Evolutionary conservation across 192 early-diverging fungal species (phyloP).

Genomic region (Glomus cerebriforme): DNA sequence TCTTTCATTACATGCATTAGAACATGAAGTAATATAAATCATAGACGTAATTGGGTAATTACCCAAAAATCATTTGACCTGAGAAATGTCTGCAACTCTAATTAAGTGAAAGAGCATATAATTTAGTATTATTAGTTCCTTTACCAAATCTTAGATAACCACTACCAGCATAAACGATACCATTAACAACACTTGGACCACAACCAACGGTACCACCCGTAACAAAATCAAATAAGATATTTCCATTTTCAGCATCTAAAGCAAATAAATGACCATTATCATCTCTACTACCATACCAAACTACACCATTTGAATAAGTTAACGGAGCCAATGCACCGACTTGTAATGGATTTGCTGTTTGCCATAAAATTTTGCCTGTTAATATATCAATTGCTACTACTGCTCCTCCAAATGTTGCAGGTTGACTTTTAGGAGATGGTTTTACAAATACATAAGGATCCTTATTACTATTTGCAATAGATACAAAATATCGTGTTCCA

Average conservation of each 20-base stretch:
- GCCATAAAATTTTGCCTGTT: neutral
- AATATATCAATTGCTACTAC: neutral
- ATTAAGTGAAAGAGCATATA: neutral
- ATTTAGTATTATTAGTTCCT: neutral
- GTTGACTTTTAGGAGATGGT: neutral
- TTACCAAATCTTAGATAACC: neutral
- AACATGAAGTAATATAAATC: too few relatives aligned
- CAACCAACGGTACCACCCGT: neutral
- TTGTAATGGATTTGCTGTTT: neutral
- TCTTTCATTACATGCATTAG: too few relatives aligned
- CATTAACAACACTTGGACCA: neutral
- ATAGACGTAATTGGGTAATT: too few relatives aligned
- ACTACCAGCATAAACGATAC: neutral
- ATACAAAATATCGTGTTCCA: neutral
- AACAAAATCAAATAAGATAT: neutral
- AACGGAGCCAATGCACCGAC: neutral
- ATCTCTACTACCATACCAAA: neutral
- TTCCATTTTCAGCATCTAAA: neutral
- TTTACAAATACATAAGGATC: neutral
- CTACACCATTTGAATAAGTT: neutral
- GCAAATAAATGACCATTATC: neutral
- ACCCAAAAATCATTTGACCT: too few relatives aligned
- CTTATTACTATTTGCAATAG: neutral
- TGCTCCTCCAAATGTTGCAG: neutral
- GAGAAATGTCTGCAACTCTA: neutral